Percentiles rank a stretch among this genome's conserved stretches.
These are phyloP conservation scores for Picea glauca DNA, from an alignment of 75 land plant genomes.

Conservation along the genomic window DNA sequence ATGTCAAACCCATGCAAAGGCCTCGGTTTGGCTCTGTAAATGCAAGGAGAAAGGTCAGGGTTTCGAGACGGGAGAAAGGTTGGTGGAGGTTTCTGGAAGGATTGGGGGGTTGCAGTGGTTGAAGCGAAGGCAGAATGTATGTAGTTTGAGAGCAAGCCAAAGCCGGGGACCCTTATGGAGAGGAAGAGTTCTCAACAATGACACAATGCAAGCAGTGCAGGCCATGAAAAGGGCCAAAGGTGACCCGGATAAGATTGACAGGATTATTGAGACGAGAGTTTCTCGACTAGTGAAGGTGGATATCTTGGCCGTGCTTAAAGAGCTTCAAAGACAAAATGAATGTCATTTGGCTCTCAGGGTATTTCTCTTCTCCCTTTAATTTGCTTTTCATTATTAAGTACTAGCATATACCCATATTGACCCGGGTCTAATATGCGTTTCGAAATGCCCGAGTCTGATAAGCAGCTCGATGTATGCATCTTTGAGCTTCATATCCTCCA, in stretches of 20 bases:
- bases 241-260: constrained; percentile 17
- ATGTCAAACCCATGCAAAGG: too few relatives aligned
- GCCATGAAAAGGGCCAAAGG: constrained; percentile 16
- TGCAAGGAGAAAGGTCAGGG: too few relatives aligned
- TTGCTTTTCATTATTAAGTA: too few relatives aligned
- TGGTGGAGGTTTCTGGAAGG: neutral
- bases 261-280: constrained; percentile 31
- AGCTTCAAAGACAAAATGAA: constrained; percentile 74
- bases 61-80: neutral
- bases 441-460: too few relatives aligned
- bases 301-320: constrained; percentile 47
- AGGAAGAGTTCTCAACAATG: constrained; percentile 48
- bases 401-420: too few relatives aligned
- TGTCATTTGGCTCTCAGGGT: constrained; percentile 71
- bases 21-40: too few relatives aligned
- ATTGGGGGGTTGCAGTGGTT: neutral
- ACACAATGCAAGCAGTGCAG: constrained; percentile 73
- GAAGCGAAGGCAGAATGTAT: neutral
- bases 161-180: constrained; percentile 63
- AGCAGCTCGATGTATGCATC: too few relatives aligned
- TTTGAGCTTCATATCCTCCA: too few relatives aligned
- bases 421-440: too few relatives aligned
- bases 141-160: constrained; percentile 31
- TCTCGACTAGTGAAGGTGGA: constrained; percentile 70
- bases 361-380: too few relatives aligned